Evolutionary conservation across 2,329 filamentous ascomycete genomes (phyloP).

Genomic region (Raffaelea albimanens): DNA sequence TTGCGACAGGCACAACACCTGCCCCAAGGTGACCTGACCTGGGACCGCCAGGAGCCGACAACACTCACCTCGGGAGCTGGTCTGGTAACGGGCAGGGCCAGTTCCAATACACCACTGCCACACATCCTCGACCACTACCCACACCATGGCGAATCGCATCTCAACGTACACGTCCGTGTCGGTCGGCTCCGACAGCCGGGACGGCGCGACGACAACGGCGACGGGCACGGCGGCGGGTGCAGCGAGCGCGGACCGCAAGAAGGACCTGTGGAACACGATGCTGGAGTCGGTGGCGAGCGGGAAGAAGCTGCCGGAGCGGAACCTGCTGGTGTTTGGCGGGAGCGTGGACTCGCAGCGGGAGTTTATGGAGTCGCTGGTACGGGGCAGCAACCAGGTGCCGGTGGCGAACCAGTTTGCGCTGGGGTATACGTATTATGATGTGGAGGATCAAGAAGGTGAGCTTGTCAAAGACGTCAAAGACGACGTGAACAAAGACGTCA

Average conservation of each 20-base stretch:
- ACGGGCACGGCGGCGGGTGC: too few species aligned
- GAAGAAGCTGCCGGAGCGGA: constrained; percentile 86
- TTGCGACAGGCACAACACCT: too few species aligned
- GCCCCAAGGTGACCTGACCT: too few species aligned
- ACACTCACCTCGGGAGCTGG: too few species aligned
- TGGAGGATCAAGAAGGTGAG: constrained; percentile 89
- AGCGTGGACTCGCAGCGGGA: constrained; percentile 76
- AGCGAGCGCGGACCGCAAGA: constrained; percentile 49
- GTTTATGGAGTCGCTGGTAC: constrained; percentile 59
- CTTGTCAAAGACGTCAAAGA: too few species aligned
- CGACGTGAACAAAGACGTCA: background rate
- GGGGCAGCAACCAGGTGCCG: constrained; percentile 52
- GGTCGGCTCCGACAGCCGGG: constrained; percentile 42
- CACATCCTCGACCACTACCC: too few species aligned
- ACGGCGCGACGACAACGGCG: constrained; percentile 21
- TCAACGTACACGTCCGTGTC: constrained; percentile 51
- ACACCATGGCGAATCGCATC: constrained; percentile 43
- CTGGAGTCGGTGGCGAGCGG: constrained; percentile 83
- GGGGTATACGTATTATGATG: constrained; percentile 92
- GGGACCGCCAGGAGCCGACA: too few species aligned
- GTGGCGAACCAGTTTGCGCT: constrained; percentile 88
- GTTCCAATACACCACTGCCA: too few species aligned
- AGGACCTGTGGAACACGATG: constrained; percentile 92
- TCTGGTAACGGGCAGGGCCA: too few species aligned
- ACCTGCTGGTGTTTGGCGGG: constrained; percentile 75